These are phyloP conservation scores for Alternaria ethzedia DNA, from an alignment of 2,329 filamentous ascomycete species.

Conservation along the genomic window DNA sequence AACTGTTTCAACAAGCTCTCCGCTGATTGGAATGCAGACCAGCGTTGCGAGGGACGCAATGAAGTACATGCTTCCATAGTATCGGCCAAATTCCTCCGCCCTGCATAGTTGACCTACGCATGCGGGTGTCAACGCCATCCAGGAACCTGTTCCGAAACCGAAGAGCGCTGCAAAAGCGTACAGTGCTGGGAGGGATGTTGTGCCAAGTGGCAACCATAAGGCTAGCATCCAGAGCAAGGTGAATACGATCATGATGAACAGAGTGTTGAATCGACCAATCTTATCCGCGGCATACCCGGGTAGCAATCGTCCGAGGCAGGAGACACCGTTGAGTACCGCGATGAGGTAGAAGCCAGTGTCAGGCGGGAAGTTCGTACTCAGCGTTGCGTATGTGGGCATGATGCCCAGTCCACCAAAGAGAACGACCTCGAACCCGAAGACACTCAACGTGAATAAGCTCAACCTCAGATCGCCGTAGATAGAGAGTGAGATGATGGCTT, in stretches of 20 bases:
- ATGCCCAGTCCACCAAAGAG: conserved; percentile 51
- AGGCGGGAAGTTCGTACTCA: conserved; percentile 42
- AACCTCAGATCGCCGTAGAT: conserved; percentile 45
- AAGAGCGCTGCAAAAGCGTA: conserved; percentile 53
- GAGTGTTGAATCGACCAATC: conserved; percentile 51
- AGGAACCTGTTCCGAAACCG: conserved; percentile 56
- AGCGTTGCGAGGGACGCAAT: conserved; percentile 45
- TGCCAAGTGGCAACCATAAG: conserved; percentile 45
- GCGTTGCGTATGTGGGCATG: conserved; percentile 50
- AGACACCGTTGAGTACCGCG: conserved; percentile 50
- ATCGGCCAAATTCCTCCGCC: conserved; percentile 56
- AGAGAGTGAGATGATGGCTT: conserved; percentile 43
- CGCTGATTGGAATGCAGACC: conserved; percentile 45
- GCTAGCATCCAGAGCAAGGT: conserved; percentile 46
- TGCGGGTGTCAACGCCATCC: conserved; percentile 54
- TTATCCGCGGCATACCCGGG: conserved; percentile 51
- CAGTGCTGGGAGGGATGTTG: conserved; percentile 39
- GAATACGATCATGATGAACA: conserved; percentile 45
- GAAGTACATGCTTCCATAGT: conserved; percentile 58
- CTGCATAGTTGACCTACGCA: conserved; percentile 58
- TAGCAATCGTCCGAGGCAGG: conserved; percentile 49
- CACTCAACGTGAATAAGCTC: conserved; percentile 42
- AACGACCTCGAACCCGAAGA: conserved; percentile 47
- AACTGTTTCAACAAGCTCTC: conserved; percentile 43
- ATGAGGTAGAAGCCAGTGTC: conserved; percentile 47